Base-by-base conservation (phyloP, 495 filamentous ascomycete species). In the Aspergillus nanangensis region DNA sequence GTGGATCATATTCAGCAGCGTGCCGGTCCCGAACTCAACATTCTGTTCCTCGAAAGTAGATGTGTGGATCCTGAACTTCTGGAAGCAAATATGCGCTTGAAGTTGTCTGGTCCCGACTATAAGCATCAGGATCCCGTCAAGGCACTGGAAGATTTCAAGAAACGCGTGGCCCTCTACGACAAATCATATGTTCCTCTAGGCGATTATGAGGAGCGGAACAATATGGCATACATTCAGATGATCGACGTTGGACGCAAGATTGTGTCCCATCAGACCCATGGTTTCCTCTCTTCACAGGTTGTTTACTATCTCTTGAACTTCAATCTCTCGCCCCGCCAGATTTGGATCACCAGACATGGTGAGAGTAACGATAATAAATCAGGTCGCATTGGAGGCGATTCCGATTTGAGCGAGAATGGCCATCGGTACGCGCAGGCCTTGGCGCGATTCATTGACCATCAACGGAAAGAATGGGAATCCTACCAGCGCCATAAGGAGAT, bases 271-370 rank as follows among this genome's bases (percentile, higher is more conserved):
- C 89, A 92, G 52, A 84, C 95, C 35, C 81, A 83, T 47, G 93
- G 93, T 2, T 98, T 98, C 65, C 76, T 98, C 19, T 87, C 88
- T 35, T 86, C 85, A 20, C 88, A 94, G 45, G 89, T 92, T 33
- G 87, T 89, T 14, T 93, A 91, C 50, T 98, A 96, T 55, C 75
- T 97, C 2, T 81, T 92, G 5, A 96, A 95, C 45, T 98, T 98
- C 74, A 96, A 97, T 51, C 76, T 98, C 14, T 88, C 93, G 0
- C 90, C 93, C 0, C 76, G 93, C 22, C 91, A 95, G 61, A 96
- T 98, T 44, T 98, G 93, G 93, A 92, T 98, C 59, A 98, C 93
- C 0, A 76, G 93, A 20, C 93, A 98, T 55, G 92, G 93, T 24
- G 83, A 91, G 65, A 92, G 85, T 41, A 37, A 74, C 38, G 91